Conservation (phyloP, 768 basidiomycete species). For the Rhodocollybia butyracea region DNA sequence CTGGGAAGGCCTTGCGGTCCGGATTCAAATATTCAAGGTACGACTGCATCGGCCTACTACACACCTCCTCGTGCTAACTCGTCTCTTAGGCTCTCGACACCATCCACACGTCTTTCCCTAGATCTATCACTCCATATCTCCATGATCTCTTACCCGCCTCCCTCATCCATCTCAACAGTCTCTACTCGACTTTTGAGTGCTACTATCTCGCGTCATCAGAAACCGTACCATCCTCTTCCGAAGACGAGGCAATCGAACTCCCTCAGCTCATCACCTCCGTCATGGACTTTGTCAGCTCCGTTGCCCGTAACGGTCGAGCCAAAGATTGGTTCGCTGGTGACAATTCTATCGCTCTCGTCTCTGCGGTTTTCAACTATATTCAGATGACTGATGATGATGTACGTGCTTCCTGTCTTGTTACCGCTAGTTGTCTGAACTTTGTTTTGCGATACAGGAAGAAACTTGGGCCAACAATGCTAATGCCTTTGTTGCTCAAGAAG, state of each 20-base stretch:
- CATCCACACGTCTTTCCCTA: constrained; percentile 80
- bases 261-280: constrained; percentile 75
- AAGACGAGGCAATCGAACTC: constrained; percentile 75
- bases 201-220: constrained; percentile 60
- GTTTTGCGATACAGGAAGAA: constrained; percentile 59
- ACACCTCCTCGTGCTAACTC: background rate
- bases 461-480: constrained; percentile 90
- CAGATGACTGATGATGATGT: constrained; percentile 94
- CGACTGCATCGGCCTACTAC: background rate
- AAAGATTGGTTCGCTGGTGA: constrained; percentile 58
- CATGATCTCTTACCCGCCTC: constrained; percentile 55
- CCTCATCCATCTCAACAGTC: constrained; percentile 53
- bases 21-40: constrained; percentile 85
- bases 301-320: constrained; percentile 61
- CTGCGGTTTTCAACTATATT: constrained; percentile 60
- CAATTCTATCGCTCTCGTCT: constrained; percentile 50
- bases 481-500: constrained; percentile 91
- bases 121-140: constrained; percentile 61
- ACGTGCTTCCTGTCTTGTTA: constrained; percentile 21
- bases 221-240: constrained; percentile 59
- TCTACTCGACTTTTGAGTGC: constrained; percentile 57
- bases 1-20: constrained; percentile 82
- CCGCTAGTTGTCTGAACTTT: constrained; percentile 1
- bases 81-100: constrained; percentile 67
- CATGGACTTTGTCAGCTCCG: constrained; percentile 73